These are phyloP conservation scores for Scutellaria barbata DNA, from an alignment of 257 asterid species.

Conservation along the genomic window DNA sequence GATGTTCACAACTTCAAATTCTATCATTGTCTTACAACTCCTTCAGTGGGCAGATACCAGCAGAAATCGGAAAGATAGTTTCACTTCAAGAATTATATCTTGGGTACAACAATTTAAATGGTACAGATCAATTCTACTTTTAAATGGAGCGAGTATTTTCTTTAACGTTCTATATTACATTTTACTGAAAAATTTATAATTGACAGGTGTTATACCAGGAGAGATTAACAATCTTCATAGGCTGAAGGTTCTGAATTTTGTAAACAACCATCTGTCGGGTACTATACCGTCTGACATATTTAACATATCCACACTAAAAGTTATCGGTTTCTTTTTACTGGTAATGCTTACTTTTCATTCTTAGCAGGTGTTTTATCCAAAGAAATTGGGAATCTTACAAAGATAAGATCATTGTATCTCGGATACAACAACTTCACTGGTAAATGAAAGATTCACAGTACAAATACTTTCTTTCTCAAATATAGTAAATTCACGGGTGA, in stretches of 20 bases:
- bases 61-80: background rate
- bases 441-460: background rate
- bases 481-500: background rate
- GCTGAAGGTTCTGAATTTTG: too few relatives aligned
- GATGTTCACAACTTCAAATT: background rate
- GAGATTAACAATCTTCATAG: too few relatives aligned
- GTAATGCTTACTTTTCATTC: too few relatives aligned
- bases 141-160: too few relatives aligned
- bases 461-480: too few relatives aligned
- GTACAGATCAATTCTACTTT: background rate
- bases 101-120: constrained; percentile 2
- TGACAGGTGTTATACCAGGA: background rate
- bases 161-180: too few relatives aligned
- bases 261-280: constrained; percentile 14
- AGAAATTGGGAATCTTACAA: background rate
- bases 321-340: background rate
- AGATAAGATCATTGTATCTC: background rate
- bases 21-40: background rate
- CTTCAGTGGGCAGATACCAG: constrained; percentile 29
- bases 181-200: too few relatives aligned
- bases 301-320: background rate
- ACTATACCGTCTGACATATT: constrained; percentile 16
- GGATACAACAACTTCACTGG: background rate
- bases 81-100: background rate
- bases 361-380: too few relatives aligned